Conservation (phyloP, 1,284 basidiomycete species). For the Ceratobasidium sp. region DNA sequence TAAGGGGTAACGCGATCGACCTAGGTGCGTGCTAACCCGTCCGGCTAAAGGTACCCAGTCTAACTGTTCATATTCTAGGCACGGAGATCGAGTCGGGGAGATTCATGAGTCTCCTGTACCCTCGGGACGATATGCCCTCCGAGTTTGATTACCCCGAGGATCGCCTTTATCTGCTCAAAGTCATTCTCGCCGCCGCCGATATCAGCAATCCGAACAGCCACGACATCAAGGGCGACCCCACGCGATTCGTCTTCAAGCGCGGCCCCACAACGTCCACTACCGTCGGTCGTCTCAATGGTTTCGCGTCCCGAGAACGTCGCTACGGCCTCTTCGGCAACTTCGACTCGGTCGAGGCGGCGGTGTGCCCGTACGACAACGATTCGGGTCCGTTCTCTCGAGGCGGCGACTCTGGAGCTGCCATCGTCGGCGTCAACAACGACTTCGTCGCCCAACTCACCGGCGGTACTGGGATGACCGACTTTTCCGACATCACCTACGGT, state of each 20-base stretch:
- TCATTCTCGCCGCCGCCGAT: constrained; percentile 56
- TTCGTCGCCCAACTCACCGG: constrained; percentile 57
- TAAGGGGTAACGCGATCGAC: constrained; percentile 56
- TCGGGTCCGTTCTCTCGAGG: constrained; percentile 55
- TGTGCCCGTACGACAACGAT: constrained; percentile 54
- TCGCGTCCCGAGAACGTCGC: constrained; percentile 55
- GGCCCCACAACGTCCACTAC: constrained; percentile 57
- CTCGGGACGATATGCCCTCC: constrained; percentile 51
- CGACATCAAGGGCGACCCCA: constrained; percentile 50
- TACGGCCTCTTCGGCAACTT: constrained; percentile 53
- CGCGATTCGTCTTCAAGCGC: constrained; percentile 57
- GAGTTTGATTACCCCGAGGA: constrained; percentile 57
- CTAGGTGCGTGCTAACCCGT: constrained; percentile 53
- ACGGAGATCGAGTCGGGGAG: constrained; percentile 51
- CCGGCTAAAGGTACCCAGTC: constrained; percentile 43
- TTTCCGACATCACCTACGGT: constrained; percentile 47
- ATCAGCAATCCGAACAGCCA: constrained; percentile 54
- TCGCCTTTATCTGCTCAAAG: constrained; percentile 54
- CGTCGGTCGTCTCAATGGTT: constrained; percentile 55
- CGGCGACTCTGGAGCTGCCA: constrained; percentile 59
- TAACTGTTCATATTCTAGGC: constrained; percentile 54
- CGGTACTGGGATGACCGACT: constrained; percentile 53
- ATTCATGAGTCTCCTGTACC: constrained; percentile 53
- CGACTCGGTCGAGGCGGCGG: constrained; percentile 56
- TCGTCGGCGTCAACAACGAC: constrained; percentile 53